Evolutionary conservation across 306 rosid species (phyloP), one percentile per base, ranked within the genome.

Genomic region (Cyclanthera cordifolia): DNA sequence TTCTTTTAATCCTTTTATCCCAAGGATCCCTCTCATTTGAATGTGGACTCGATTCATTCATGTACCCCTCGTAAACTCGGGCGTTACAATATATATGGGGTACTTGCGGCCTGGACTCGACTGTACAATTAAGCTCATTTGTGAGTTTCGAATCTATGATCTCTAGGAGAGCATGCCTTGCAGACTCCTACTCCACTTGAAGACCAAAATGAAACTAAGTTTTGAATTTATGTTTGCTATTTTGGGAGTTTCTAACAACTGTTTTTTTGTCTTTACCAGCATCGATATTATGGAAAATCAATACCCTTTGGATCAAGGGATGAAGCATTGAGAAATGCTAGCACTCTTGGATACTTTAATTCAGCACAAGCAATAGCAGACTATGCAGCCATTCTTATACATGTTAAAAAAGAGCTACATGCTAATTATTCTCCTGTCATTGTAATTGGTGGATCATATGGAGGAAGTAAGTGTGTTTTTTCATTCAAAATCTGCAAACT

Each of bases 281-380:
- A 90, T 43, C 81, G 95, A 0, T 90, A 87, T 5, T 90, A 87
- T 76, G 95, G 96, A 17, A 47, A 84, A 57, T 90, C 97, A 20
- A 17, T 88, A 20, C 90, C 97, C 52, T 88, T 86, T 70, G 82
- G 84, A 52, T 84, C 97, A 1, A 81, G 84, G 56, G 76, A 84
- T 65, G 90, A 83, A 67, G 95, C 90, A n/a, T 39, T 81, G 4
- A 75, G 72, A 30, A 88, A 88, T 68, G 83, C 86, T 64, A 81
- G 74, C 58, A 84, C 84, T 28, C 59, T 75, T 15, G 97, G 89
- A 0, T 90, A 86, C 78, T 88, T 90, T 75, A 90, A 81, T 77
- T 88, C 96, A 14, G 92, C 90, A 17, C 95, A 87, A 57, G 96
- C 92, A 0, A 20, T 90, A 56, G 94, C 89, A 59, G 93, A 90